Conservation (phyloP, 805 yeast species). For the Kuraishia hungarica region DNA sequence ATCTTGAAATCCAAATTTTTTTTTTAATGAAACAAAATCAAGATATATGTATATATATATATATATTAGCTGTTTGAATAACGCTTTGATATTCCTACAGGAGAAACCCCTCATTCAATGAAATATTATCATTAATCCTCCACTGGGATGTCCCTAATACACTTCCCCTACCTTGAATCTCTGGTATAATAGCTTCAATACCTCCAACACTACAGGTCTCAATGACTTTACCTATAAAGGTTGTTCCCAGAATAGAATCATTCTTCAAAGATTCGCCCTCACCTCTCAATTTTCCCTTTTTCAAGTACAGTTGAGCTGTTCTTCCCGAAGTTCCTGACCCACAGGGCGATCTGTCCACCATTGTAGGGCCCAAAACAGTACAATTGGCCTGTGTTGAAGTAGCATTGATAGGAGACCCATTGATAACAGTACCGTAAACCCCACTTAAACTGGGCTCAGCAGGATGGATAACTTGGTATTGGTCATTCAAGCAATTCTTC, state of each 20-base stretch:
- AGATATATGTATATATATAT: too few species aligned
- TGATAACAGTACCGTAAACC: slow-evolving; percentile 8
- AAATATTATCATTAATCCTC: neutral
- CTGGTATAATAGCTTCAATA: slow-evolving; percentile 13
- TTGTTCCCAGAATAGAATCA: slow-evolving; percentile 18
- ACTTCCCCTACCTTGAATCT: slow-evolving; percentile 17
- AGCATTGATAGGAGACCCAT: slow-evolving; percentile 11
- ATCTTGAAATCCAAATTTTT: too few species aligned
- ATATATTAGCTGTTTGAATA: too few species aligned
- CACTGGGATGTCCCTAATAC: slow-evolving; percentile 10
- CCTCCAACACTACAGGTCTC: slow-evolving; percentile 11
- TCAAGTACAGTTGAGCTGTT: slow-evolving; percentile 12
- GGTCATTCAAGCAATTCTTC: slow-evolving; percentile 14
- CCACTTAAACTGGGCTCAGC: slow-evolving; percentile 5
- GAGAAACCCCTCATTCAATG: neutral
- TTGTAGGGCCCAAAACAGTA: slow-evolving; percentile 16
- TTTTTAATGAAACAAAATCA: too few species aligned
- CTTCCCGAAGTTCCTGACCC: slow-evolving; percentile 21
- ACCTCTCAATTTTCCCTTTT: slow-evolving; percentile 4
- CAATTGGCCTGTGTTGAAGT: slow-evolving; percentile 1
- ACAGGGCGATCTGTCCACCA: slow-evolving; percentile 19
- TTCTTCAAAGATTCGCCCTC: slow-evolving; percentile 9
- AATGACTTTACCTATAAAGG: slow-evolving; percentile 11
- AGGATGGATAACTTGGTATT: slow-evolving; percentile 15
- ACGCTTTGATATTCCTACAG: neutral